Base-by-base conservation (phyloP, 345 rosid species). In the Ceriops zippeliana region DNA sequence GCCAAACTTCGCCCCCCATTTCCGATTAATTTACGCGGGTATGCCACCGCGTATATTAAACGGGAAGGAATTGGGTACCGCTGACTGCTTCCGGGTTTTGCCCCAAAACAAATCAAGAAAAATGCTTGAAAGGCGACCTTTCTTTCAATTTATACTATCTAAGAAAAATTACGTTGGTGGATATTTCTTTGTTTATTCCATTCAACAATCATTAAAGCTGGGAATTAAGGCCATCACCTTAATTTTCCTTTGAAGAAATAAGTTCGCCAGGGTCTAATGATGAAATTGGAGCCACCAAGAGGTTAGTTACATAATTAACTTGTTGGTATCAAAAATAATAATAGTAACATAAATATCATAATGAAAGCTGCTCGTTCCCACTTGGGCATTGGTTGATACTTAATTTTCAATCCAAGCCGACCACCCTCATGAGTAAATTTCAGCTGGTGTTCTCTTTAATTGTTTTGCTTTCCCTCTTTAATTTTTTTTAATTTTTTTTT, bases 11-110 rank as follows among this genome's bases (percentile, higher is more conserved):
- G 38, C 72, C 96, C 66, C 53, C 1, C 32, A 22, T 51, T 13
- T 62, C 7, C 0, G 5, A 3, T 28, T 65, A 65, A 70, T 67
- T 86, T 80, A 89, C 92, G 65, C 66, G 13, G 0, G 7, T 2
- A 59, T 80, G 83, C 88, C 96, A 86, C 85, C 72, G 61, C 47
- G 38, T 1, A 27, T 8, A 1, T 31, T 31, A 5, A 31, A 1
- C 49, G 49, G 17, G 19, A 2, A 42, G 17, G 3, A 11, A 42
- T 42, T 13, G 3, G 15, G 15, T 42, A 13, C 16, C 35, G 35
- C 7, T 6, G 47, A 13, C 15, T 42, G 47, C 26, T 2, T 13
- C 49, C 49, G 19, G 49, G 16, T 42, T 42, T 42, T 15, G 1
- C 5, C 19, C 11, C 11, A 42, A 42, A 42, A 2, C 5, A 42